Base-by-base conservation (phyloP, 768 basidiomycete genomes). In the Tylopilus balloui region DNA sequence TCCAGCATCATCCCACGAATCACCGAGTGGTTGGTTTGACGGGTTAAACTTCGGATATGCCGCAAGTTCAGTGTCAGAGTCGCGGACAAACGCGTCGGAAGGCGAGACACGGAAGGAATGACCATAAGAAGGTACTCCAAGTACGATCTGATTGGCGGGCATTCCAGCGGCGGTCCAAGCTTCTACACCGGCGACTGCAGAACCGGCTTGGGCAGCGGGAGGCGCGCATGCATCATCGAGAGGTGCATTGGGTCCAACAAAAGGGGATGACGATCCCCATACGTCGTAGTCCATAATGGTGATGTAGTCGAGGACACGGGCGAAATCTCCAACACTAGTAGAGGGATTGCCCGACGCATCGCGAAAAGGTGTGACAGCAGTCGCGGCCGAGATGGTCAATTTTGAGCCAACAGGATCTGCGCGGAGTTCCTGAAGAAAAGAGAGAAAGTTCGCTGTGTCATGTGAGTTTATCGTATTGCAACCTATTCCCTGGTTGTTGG, bases 71-170 rank as follows among this genome's bases (percentile, higher is more conserved):
- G 60, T 70, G 5, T 52, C 34, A 15, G 74, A 69, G 12, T 58
- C 61, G 23, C 59, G 47, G 3, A 60, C 52, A 51, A 77, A 59
- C 0, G 79, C 79, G 24, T 67, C 57, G 10, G 51, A 57, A 5
- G 63, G 39, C 6, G 74, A 59, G 32, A 78, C 73, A 9, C 52
- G 54, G 71, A 75, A 93, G 10, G 88, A 82, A 65, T 90, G 88
- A 0, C 91, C 91, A 67, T 90, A 94, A 4, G 84, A 69, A 10
- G 91, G 80, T 2, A 94, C 80, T 39, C 88, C 92, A 8, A 96
- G 79, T 11, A 91, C 80, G 50, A 94, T 86, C 69, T 86, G 65
- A 48, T 57, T 8, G 19, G 68, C 62, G 2, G 91, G 88, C 63
- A 96, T 84, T 7, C 88, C 87, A 31, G 92, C 90, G 3, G 64